phyloP scores from a whole-genome alignment of 192 early-diverging fungal genomes.

The Coemansia sp. region DNA sequence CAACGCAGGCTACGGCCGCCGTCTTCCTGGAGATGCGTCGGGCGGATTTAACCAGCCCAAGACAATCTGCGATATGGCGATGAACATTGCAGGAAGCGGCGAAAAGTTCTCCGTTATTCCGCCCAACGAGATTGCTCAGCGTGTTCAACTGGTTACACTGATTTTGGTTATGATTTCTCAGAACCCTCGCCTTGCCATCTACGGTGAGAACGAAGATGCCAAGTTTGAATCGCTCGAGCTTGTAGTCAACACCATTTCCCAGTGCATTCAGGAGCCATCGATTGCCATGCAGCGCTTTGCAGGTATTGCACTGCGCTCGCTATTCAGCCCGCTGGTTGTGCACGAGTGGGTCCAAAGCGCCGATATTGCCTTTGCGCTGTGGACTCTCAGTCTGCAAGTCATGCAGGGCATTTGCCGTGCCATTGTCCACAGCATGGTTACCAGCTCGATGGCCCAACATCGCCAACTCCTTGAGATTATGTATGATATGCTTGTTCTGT shows the following conservation, averaged over 20 bases:
- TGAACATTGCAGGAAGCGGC: conserved; percentile 43
- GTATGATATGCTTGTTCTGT: conserved; percentile 62
- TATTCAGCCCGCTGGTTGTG: conserved; percentile 71
- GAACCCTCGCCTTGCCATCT: conserved; percentile 75
- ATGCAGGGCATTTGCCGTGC: conserved; percentile 52
- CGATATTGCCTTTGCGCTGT: conserved; percentile 70
- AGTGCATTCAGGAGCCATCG: conserved; percentile 72
- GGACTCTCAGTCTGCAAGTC: conserved; percentile 70
- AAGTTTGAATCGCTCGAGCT: conserved; percentile 71
- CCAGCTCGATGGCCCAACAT: conserved; percentile 49
- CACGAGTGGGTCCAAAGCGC: conserved; percentile 78
- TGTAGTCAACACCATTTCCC: conserved; percentile 69
- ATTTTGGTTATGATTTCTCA: conserved; percentile 72
- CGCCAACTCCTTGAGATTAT: conserved; percentile 50
- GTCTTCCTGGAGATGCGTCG: conserved; percentile 12
- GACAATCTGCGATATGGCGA: conserved; percentile 51
- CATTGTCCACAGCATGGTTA: conserved; percentile 53
- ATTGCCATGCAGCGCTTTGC: conserved; percentile 68
- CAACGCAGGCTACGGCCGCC: conserved; percentile 36
- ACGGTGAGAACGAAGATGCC: conserved; percentile 63
- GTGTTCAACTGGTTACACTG: conserved; percentile 73
- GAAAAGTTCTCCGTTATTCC: conserved; percentile 48
- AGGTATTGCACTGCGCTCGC: conserved; percentile 66
- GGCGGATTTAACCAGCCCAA: conserved; percentile 6
- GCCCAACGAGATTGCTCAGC: conserved; percentile 60